phyloP scores from a whole-genome alignment of 768 basidiomycete species.

The Scleroderma citrinum region DNA sequence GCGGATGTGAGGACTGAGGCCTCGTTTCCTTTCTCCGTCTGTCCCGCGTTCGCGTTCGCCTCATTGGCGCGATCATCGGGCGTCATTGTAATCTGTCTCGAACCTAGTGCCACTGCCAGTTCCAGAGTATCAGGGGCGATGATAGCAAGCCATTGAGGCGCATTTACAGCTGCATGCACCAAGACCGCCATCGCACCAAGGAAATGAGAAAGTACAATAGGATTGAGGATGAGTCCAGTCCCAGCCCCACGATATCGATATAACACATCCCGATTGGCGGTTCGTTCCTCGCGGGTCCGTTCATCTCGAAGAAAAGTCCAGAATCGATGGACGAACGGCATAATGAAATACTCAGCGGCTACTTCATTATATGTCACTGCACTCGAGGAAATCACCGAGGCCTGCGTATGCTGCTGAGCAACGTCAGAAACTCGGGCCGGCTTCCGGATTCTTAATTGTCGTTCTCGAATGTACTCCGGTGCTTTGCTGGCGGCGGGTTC shows the following conservation, averaged over 20 bases:
- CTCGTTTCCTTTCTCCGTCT: constrained; percentile 40
- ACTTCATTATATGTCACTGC: constrained; percentile 53
- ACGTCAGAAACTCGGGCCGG: constrained; percentile 44
- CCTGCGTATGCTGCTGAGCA: constrained; percentile 13
- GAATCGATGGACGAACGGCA: constrained; percentile 89
- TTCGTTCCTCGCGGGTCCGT: constrained; percentile 67
- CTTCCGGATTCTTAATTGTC: constrained; percentile 59
- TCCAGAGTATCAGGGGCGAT: constrained; percentile 81
- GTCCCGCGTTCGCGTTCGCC: constrained; percentile 18
- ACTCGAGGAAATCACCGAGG: constrained; percentile 5
- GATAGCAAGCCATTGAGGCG: constrained; percentile 73
- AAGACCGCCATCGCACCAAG: constrained; percentile 73
- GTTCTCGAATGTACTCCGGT: constrained; percentile 65
- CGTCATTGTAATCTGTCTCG: constrained; percentile 48
- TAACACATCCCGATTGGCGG: constrained; percentile 47
- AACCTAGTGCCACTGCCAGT: constrained; percentile 75
- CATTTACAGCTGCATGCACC: constrained; percentile 76
- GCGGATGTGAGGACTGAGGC: constrained; percentile 70
- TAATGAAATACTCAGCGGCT: constrained; percentile 84
- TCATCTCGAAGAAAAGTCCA: constrained; percentile 91
- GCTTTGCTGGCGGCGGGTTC: constrained; percentile 48
- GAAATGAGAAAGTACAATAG: constrained; percentile 71
- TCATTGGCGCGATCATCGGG: constrained; percentile 32
- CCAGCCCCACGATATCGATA: constrained; percentile 66
- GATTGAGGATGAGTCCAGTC: constrained; percentile 75